Base-by-base conservation (phyloP, 257 asterid species). In the Nicotiana undulata region DNA sequence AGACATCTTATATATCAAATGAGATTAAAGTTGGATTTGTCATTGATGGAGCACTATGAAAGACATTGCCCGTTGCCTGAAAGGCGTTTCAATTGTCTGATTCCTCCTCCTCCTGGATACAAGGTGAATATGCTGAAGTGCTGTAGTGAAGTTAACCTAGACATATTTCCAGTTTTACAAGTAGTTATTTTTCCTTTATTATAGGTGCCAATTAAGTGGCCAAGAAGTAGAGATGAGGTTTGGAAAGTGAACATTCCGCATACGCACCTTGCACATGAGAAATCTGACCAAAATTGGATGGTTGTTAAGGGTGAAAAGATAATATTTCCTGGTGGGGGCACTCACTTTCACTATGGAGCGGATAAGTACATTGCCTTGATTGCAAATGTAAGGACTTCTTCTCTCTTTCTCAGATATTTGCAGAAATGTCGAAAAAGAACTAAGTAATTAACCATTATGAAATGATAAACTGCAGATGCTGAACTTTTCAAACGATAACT, bases 1-100 rank as follows among this genome's bases (percentile, higher is more conserved):
- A 90, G 99, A 88, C 83, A 94, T 88, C 94, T 91, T 84, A 94
- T 92, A 82, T 96, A 92, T 77, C 99, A 94, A 82, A 91, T 84
- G 91, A 90, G 98, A 89, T 63, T 94, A 86, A 96, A 96, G 84
- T 87, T 94, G 93, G 98, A 96, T 85, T 88, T 96, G 44, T 89
- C 98, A 63, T 67, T 96, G 88, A 96, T 96, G 99, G 99, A 96
- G 93, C 99, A 96, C 90, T 96, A 96, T 74, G 99, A 96, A 88
- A 90, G 99, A 65, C 98, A 93, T 85, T 94, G 98, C 88, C 98
- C 98, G 13, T 81, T 87, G 82, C 98, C 95, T 12, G 98, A 94
- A 85, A 91, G 98, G 85, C 91, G 93, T 70, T 94, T 60, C 86
- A 94, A 94, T 86, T 94, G 98, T 84, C 83, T 93, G 88, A 94